Evolutionary conservation across 1,284 basidiomycete genomes (phyloP).

Genomic region (Nidula niveotomentosa): DNA sequence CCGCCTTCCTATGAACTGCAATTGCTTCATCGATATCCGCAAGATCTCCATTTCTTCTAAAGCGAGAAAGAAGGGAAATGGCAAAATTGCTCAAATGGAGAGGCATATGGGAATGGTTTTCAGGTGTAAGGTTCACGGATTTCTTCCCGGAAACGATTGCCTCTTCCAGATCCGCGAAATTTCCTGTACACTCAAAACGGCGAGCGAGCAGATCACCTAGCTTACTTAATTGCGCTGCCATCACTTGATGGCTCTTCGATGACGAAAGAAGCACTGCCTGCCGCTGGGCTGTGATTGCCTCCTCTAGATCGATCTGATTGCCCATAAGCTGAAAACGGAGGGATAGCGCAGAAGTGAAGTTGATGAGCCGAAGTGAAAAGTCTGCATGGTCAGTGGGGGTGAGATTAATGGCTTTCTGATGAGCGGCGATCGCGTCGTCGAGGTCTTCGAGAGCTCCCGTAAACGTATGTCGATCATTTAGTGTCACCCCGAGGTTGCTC

Average conservation of each 20-base stretch:
- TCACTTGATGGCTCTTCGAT: background rate
- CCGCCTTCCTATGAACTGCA: background rate
- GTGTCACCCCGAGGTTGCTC: background rate
- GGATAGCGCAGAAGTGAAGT: background rate
- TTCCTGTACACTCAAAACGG: background rate
- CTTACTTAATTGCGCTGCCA: background rate
- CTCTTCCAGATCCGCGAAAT: background rate
- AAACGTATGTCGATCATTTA: background rate
- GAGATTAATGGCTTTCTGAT: background rate
- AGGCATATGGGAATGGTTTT: background rate
- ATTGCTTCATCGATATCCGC: background rate
- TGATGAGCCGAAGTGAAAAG: background rate
- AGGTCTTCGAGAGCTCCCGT: background rate
- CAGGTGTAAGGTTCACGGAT: background rate
- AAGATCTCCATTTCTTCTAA: background rate
- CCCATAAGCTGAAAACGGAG: background rate
- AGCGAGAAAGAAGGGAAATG: background rate
- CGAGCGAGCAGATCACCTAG: background rate
- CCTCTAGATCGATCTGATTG: background rate
- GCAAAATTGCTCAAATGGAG: background rate
- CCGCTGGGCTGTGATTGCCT: background rate
- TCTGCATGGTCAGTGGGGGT: background rate
- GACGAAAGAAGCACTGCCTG: background rate
- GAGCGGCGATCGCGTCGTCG: background rate
- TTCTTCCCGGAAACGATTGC: background rate